Percentiles rank a stretch among this genome's conserved stretches.
phyloP scores from a whole-genome alignment of 2,329 filamentous ascomycete species.

The Biscogniauxia sp. region DNA sequence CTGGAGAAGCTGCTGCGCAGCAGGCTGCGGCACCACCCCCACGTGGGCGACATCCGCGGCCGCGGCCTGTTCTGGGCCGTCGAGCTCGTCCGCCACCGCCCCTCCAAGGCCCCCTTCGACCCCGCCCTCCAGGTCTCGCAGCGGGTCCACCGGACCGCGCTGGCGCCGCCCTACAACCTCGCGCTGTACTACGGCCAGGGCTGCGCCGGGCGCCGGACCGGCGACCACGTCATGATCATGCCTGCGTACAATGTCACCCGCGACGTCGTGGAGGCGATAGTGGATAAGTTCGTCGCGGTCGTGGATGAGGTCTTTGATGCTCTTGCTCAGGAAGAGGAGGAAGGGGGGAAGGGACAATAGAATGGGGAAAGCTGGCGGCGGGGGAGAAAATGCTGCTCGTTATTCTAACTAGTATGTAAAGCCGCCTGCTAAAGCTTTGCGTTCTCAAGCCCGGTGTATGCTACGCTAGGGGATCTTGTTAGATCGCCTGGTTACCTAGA shows the following conservation, averaged over 20 bases:
- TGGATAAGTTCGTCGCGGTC: conserved; percentile 13
- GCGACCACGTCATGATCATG: conserved; percentile 26
- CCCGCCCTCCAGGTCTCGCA: conserved; percentile 17
- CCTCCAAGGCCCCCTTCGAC: conserved; percentile 34
- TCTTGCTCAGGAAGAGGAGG: neutral
- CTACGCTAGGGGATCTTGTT: too few species aligned
- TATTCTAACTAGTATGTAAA: too few species aligned
- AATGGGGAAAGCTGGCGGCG: too few species aligned
- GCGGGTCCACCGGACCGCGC: conserved; percentile 12
- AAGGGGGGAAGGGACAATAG: too few species aligned
- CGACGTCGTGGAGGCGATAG: conserved; percentile 19
- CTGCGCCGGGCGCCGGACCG: conserved; percentile 17
- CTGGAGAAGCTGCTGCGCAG: conserved; percentile 31
- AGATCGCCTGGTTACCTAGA: too few species aligned
- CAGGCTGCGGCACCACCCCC: conserved; percentile 32
- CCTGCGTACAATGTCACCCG: conserved; percentile 23
- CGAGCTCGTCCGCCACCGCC: conserved; percentile 40
- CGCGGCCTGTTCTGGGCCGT: conserved; percentile 45
- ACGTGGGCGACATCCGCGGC: conserved; percentile 42
- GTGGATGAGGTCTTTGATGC: neutral
- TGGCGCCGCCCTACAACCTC: conserved; percentile 13
- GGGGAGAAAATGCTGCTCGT: too few species aligned
- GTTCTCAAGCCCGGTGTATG: too few species aligned
- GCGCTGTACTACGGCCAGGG: conserved; percentile 22
- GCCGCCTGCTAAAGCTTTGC: too few species aligned